These are phyloP conservation scores for Kazachstania psychrophila DNA, from an alignment of 805 yeast species.

Conservation along the genomic window DNA sequence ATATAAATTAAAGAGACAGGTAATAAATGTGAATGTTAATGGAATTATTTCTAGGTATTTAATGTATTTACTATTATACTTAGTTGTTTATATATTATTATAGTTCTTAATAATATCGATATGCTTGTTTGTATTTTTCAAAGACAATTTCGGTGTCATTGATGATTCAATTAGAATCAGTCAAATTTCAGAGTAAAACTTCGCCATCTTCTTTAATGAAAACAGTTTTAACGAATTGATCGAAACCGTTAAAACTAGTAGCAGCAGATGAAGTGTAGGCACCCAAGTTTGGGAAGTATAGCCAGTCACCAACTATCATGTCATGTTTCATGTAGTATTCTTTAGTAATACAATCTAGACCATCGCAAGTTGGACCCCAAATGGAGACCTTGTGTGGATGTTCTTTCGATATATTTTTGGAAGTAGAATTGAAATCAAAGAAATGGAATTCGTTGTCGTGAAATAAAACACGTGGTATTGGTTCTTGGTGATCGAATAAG, in stretches of 20 bases:
- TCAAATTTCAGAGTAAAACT: neutral
- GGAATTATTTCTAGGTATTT: no score
- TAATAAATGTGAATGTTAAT: no score
- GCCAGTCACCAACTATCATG: conserved; percentile 83
- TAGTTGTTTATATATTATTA: no score
- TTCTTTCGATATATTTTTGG: conserved; percentile 4
- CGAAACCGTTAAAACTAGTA: conserved; percentile 88
- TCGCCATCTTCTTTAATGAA: conserved; percentile 45
- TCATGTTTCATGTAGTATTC: conserved; percentile 45
- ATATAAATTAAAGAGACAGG: no score
- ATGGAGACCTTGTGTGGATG: conserved; percentile 46
- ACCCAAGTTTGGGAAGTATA: conserved; percentile 73
- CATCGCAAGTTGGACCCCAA: conserved; percentile 99
- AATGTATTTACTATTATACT: no score
- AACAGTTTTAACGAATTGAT: conserved; percentile 46
- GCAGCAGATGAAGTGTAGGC: conserved; percentile 91
- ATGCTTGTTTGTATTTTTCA: no score
- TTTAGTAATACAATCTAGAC: conserved; percentile 71
- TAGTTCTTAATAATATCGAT: no score
- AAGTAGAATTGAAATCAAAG: conserved; percentile 26
- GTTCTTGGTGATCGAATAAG: conserved; percentile 82
- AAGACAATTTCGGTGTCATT: no score
- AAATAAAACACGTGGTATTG: conserved; percentile 56
- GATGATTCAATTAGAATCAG: neutral
- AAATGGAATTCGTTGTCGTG: conserved; percentile 42